phyloP scores from a whole-genome alignment of 2,329 filamentous ascomycete species.

The Fusarium albidum region DNA sequence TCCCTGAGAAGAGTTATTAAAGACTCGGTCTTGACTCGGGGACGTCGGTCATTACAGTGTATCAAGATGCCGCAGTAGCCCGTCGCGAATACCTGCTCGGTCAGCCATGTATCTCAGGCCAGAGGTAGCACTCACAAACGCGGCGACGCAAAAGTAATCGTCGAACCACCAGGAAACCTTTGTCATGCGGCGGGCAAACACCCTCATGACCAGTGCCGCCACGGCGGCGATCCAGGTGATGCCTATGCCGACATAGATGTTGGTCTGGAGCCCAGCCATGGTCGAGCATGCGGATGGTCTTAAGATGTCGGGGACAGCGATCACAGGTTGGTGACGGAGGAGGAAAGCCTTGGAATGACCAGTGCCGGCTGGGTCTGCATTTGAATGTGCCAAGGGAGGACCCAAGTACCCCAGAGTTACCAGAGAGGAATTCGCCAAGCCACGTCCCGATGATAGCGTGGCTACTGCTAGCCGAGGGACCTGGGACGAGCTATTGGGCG shows the following conservation, averaged over 20 bases:
- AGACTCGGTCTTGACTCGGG: neutral
- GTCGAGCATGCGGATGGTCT: neutral
- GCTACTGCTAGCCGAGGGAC: too few species aligned
- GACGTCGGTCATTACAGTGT: conserved; percentile 15
- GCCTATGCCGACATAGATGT: conserved; percentile 28
- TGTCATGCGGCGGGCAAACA: conserved; percentile 33
- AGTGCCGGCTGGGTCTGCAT: too few species aligned
- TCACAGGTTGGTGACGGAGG: too few species aligned
- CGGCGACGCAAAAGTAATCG: conserved; percentile 31
- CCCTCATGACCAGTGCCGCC: conserved; percentile 21
- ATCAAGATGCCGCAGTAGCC: conserved; percentile 30
- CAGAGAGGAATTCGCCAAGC: too few species aligned
- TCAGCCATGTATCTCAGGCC: neutral
- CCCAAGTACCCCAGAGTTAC: too few species aligned
- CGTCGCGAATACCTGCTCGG: conserved; percentile 23
- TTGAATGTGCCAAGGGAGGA: too few species aligned
- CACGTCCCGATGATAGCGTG: too few species aligned
- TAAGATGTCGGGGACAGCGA: too few species aligned
- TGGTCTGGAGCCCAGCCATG: conserved; percentile 35
- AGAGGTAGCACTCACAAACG: conserved; percentile 22
- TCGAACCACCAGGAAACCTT: conserved; percentile 36
- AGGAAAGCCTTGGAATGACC: too few species aligned
- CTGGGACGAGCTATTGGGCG: too few species aligned
- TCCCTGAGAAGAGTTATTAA: conserved; percentile 22
- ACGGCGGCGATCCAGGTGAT: conserved; percentile 37